These are phyloP conservation scores for Talaromyces pinophilus DNA, from an alignment of 2,329 filamentous ascomycete genomes.

Conservation along the genomic window DNA sequence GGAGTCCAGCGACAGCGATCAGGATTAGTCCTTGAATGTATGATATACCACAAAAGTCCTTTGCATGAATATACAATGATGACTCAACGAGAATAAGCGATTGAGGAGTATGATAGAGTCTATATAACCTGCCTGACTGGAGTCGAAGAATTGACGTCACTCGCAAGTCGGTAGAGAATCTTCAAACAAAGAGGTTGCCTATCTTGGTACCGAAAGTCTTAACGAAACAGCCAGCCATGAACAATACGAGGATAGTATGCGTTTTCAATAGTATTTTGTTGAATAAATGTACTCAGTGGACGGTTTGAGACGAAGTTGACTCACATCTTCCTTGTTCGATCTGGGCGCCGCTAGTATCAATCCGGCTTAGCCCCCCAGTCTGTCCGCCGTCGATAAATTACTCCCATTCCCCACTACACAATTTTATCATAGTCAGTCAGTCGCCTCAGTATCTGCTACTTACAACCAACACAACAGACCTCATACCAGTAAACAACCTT, in stretches of 20 bases:
- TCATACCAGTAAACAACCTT: neutral
- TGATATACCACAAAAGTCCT: conserved; percentile 10
- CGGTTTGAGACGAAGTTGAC: neutral
- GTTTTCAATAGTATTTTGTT: neutral
- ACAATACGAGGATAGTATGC: neutral
- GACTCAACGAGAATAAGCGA: neutral
- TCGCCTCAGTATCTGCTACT: neutral
- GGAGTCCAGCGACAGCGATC: conserved; percentile 29
- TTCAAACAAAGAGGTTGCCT: neutral
- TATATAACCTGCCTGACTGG: neutral
- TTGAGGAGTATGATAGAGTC: neutral
- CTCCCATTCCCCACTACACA: conserved; percentile 23
- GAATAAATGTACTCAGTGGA: neutral
- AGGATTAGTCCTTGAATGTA: conserved; percentile 15
- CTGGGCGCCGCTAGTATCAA: neutral
- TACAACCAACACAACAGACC: neutral
- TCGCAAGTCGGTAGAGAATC: neutral
- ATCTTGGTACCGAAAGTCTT: neutral
- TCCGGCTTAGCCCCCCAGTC: conserved; percentile 2
- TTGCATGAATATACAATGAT: conserved; percentile 6
- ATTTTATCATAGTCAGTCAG: conserved; percentile 22
- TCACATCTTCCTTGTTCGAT: neutral
- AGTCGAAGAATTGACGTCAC: neutral
- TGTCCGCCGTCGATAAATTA: conserved; percentile 12
- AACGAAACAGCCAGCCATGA: neutral